phyloP scores from a whole-genome alignment of 192 early-diverging fungal genomes.

The Coemansia sp. region DNA sequence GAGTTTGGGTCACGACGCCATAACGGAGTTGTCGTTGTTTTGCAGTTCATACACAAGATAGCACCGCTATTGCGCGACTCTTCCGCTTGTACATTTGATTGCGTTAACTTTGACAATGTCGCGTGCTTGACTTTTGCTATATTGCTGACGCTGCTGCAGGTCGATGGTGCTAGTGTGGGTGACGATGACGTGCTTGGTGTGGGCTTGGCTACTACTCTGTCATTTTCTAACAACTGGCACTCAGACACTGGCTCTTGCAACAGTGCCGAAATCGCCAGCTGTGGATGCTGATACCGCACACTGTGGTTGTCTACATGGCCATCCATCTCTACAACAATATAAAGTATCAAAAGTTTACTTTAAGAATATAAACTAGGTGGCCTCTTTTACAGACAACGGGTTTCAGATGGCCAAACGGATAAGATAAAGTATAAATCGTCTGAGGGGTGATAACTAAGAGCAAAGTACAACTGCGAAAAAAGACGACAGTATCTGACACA shows the following conservation, averaged over 20 bases:
- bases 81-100: background rate
- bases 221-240: background rate
- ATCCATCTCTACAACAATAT: background rate
- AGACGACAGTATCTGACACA: background rate
- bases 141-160: background rate
- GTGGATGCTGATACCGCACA: conserved; percentile 5
- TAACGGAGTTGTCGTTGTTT: conserved; percentile 73
- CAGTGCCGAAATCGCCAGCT: conserved; percentile 31
- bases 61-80: background rate
- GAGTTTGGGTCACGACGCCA: conserved; percentile 69
- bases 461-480: background rate
- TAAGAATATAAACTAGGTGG: background rate
- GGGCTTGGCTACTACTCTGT: background rate
- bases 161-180: background rate
- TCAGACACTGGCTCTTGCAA: conserved; percentile 11
- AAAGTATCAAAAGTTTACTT: background rate
- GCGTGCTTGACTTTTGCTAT: background rate
- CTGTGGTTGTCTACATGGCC: background rate
- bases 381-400: background rate
- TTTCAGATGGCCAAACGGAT: background rate
- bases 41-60: conserved; percentile 69
- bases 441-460: background rate
- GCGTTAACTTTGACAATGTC: background rate
- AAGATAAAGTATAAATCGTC: background rate
- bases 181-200: background rate